phyloP scores from a whole-genome alignment of 495 filamentous ascomycete species.

The Podospora sp. region DNA sequence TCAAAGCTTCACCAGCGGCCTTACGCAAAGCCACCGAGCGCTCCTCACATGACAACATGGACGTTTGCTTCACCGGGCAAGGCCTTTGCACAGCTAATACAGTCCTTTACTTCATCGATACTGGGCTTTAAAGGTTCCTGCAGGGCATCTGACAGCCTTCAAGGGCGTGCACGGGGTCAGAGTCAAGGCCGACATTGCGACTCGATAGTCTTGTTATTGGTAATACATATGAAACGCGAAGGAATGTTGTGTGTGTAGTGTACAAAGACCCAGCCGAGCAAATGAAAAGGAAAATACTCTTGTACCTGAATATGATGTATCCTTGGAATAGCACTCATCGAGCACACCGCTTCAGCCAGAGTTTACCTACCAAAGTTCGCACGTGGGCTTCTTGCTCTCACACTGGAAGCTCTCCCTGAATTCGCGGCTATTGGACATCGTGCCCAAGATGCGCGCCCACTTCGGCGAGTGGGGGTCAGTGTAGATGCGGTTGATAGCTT shows the following conservation, averaged over 20 bases:
- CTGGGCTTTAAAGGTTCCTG: too few species aligned
- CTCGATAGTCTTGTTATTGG: too few species aligned
- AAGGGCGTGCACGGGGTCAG: too few species aligned
- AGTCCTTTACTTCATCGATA: too few species aligned
- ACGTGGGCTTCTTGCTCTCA: conserved; percentile 63
- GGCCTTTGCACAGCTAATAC: too few species aligned
- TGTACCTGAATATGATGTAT: neutral
- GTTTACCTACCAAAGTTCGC: conserved; percentile 64
- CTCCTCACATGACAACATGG: too few species aligned
- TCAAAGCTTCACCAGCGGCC: too few species aligned
- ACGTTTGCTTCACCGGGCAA: too few species aligned
- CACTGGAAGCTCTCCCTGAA: conserved; percentile 71
- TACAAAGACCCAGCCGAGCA: neutral
- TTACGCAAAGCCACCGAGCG: too few species aligned
- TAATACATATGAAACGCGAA: neutral
- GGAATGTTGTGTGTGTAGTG: neutral
- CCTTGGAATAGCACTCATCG: neutral
- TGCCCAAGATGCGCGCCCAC: conserved; percentile 62
- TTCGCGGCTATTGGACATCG: conserved; percentile 66
- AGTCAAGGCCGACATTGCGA: too few species aligned
- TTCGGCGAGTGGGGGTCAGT: conserved; percentile 68
- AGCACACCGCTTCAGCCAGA: neutral
- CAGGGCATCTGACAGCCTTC: too few species aligned
- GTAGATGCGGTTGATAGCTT: conserved; percentile 58
- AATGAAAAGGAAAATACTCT: neutral